Conservation (phyloP, 805 yeast genomes). For the Lachancea sp. region DNA sequence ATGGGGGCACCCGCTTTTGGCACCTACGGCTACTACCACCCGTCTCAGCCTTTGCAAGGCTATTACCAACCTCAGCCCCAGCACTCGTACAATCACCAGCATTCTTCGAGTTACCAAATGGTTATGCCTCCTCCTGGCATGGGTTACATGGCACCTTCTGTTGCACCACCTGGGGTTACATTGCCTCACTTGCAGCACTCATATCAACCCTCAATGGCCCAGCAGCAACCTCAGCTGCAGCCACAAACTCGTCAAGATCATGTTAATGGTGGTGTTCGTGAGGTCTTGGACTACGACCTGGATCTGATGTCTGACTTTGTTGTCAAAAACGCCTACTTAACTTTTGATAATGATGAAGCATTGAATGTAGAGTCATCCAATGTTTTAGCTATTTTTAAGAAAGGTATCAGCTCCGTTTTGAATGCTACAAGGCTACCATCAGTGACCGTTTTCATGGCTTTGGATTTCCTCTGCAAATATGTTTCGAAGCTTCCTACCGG, state of each 20-base stretch:
- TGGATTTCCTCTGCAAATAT: constrained; percentile 71
- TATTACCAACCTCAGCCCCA: constrained; percentile 10
- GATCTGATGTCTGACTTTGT: constrained; percentile 73
- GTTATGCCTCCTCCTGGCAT: constrained; percentile 23
- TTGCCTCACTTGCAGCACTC: constrained; percentile 4
- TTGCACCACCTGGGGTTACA: constrained; percentile 5
- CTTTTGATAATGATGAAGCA: constrained; percentile 46
- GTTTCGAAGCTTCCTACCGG: constrained; percentile 36
- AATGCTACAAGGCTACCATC: constrained; percentile 84
- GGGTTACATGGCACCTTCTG: constrained; percentile 11
- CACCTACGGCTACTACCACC: constrained; percentile 19
- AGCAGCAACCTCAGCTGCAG: constrained; percentile 13
- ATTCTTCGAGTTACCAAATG: constrained; percentile 10
- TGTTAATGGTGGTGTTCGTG: constrained; percentile 65
- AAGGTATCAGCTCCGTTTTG: constrained; percentile 59
- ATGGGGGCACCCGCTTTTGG: constrained; percentile 10
- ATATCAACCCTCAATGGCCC: constrained; percentile 1
- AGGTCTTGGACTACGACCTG: constrained; percentile 74
- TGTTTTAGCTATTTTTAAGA: constrained; percentile 41
- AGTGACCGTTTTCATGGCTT: constrained; percentile 70
- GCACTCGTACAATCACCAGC: constrained; percentile 4
- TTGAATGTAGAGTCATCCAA: constrained; percentile 23
- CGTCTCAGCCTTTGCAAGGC: constrained; percentile 15
- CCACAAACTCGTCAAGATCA: constrained; percentile 9
- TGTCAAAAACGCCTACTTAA: constrained; percentile 64